Percentiles rank a stretch among this genome's conserved stretches.
Conservation (phyloP, 257 asterid genomes). For the Nicotiana sylvestris region DNA sequence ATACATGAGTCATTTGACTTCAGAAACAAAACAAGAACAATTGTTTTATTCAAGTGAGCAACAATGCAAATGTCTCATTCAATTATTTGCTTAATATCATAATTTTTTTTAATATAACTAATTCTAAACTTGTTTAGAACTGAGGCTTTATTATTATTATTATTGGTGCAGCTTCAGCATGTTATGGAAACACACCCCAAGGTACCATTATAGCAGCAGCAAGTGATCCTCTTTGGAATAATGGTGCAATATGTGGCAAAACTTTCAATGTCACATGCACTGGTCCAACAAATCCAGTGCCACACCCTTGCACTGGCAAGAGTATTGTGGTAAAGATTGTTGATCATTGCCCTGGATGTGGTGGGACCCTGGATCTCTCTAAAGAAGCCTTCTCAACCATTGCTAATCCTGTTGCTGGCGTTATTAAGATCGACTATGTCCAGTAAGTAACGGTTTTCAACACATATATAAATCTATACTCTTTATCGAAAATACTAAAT, state of each 20-base stretch:
- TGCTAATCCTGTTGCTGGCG: slow-evolving; percentile 34
- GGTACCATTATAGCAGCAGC: slow-evolving; percentile 47
- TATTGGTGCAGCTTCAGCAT: slow-evolving; percentile 37
- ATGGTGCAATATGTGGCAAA: slow-evolving; percentile 41
- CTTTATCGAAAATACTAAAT: too few species aligned
- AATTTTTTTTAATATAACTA: neutral
- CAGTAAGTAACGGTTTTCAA: slow-evolving; percentile 6
- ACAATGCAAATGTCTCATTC: neutral
- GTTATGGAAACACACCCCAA: slow-evolving; percentile 23
- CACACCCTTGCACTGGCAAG: slow-evolving; percentile 43
- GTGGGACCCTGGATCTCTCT: slow-evolving; percentile 50
- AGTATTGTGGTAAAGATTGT: slow-evolving; percentile 41
- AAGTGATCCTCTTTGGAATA: slow-evolving; percentile 35
- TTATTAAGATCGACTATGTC: slow-evolving; percentile 29
- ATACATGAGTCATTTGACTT: too few species aligned
- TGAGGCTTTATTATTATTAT: neutral
- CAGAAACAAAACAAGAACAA: too few species aligned
- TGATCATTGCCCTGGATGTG: slow-evolving; percentile 51
- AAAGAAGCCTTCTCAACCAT: slow-evolving; percentile 33
- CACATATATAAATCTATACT: too few species aligned
- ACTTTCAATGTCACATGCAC: slow-evolving; percentile 37
- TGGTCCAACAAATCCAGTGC: slow-evolving; percentile 37
- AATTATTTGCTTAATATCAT: neutral
- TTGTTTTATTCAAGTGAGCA: too few species aligned
- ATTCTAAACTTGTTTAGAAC: too few species aligned